Conservation (phyloP, 2,329 filamentous ascomycete genomes). For the Hypoxylon sp. region DNA sequence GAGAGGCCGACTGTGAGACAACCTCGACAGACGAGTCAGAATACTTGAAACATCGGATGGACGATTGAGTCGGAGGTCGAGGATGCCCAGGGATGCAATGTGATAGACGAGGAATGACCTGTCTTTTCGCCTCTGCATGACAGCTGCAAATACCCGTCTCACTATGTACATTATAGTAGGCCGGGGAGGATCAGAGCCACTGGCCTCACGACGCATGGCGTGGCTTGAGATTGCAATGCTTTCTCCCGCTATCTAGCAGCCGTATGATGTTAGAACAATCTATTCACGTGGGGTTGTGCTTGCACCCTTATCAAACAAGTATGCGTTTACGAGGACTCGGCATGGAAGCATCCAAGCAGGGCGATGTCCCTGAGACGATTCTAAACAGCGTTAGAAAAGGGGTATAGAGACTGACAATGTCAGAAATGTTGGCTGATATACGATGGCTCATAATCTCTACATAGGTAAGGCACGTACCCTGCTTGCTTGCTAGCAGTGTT, state of each 20-base stretch:
- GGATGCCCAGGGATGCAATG: no score
- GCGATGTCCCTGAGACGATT: no score
- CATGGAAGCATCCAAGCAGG: no score
- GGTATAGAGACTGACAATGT: background rate
- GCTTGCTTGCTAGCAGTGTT: no score
- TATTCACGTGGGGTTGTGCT: background rate
- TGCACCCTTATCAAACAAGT: background rate
- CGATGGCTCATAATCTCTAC: no score
- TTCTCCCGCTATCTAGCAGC: background rate
- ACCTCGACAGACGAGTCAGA: background rate
- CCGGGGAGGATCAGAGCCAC: background rate
- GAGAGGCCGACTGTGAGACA: conserved; percentile 13
- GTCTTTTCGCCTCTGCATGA: background rate
- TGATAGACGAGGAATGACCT: background rate
- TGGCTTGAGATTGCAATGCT: background rate
- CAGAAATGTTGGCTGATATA: no score
- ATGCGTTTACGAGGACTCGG: no score
- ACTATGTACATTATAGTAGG: background rate
- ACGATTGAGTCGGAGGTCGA: background rate
- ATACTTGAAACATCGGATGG: background rate
- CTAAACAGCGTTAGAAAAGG: no score
- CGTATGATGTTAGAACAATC: background rate
- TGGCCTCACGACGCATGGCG: background rate
- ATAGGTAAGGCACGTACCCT: no score
- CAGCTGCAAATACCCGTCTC: conserved; percentile 26